Base-by-base conservation (phyloP, 176 grass and related monocot genomes). In the Eragrostis nindensis region DNA sequence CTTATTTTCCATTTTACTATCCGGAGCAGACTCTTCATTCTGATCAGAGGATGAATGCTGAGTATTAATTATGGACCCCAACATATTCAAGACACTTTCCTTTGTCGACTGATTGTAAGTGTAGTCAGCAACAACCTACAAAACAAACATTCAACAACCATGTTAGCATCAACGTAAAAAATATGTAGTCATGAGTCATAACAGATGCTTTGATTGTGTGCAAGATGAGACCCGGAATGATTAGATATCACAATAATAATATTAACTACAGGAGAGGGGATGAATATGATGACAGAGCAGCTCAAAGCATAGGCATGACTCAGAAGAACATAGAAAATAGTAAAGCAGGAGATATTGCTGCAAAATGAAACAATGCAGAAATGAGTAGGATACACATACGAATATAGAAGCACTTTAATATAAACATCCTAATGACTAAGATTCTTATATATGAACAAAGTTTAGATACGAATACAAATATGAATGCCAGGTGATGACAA, bases 91-190 rank as follows among this genome's bases (percentile, higher is more conserved):
- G 82, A 95, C 79, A 70, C 80, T 75, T 68, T 95, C 90, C 75
- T 91, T 98, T 24, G 92, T 87, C 24, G 86, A 98, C 49, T 87
- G 86, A 38, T 78, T 87, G 82, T 91, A 91, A 74, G 88, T 80
- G 79, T 93, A 91, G 66, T 87, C 86, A 81, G 96, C 88, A 83
- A 95, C 90, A 75, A 91, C 87, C 96, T 98, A 86, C 63, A 89
- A 83, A 78, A 78, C 52, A 85, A 73, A 52, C 15, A 75, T 56
- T 70, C 62, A 69, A 75, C 21, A 65, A 30, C 43, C 75, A 73
- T 65, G 14, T 81, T 36, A 85, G 54, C 44, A 7, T 55, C 39
- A 26, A 62, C 32, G 45, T 44, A 19, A 62, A 18, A 70, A 61
- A 15, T 56, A 63, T 76, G 25, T n/a, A n/a, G n/a, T 29, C 47